A percentile compares a stretch with the other conserved stretches of the same genome.
Evolutionary conservation across 768 basidiomycete species (phyloP).

Genomic region (Kwoniella botswanensis): DNA sequence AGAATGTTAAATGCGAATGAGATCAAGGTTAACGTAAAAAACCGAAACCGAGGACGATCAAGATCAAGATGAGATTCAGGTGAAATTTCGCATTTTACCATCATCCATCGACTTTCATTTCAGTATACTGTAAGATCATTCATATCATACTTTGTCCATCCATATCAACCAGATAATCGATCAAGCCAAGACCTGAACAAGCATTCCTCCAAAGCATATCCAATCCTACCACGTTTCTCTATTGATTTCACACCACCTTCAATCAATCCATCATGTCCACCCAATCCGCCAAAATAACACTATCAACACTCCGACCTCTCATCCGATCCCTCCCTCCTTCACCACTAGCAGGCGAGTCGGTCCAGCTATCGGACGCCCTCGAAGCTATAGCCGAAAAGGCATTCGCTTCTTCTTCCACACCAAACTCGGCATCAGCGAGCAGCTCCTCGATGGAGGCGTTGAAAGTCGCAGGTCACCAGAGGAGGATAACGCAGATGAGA

Average conservation of each 20-base stretch:
- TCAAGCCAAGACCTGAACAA: no score
- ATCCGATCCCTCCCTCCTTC: slow-evolving; percentile 50
- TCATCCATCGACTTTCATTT: neutral
- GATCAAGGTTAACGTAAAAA: slow-evolving; percentile 1
- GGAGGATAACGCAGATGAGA: slow-evolving; percentile 23
- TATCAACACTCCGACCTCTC: slow-evolving; percentile 39
- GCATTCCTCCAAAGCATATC: no score
- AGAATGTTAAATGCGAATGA: neutral
- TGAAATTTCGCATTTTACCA: neutral
- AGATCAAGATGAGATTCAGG: neutral
- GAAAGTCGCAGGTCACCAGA: slow-evolving; percentile 25
- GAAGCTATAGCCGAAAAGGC: slow-evolving; percentile 41
- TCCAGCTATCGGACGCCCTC: slow-evolving; percentile 51
- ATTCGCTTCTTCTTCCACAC: neutral
- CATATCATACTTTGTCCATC: neutral
- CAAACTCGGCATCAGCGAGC: slow-evolving; percentile 1
- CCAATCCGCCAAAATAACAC: slow-evolving; percentile 23
- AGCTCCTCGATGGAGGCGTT: slow-evolving; percentile 23
- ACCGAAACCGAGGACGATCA: neutral
- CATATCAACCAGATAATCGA: neutral
- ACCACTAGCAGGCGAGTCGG: slow-evolving; percentile 40
- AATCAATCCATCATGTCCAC: slow-evolving; percentile 14
- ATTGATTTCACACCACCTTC: no score
- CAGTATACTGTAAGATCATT: neutral
- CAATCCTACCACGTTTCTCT: no score